Evolutionary conservation across 2,329 filamentous ascomycete genomes (phyloP).

Genomic region (Penicillium sp.): DNA sequence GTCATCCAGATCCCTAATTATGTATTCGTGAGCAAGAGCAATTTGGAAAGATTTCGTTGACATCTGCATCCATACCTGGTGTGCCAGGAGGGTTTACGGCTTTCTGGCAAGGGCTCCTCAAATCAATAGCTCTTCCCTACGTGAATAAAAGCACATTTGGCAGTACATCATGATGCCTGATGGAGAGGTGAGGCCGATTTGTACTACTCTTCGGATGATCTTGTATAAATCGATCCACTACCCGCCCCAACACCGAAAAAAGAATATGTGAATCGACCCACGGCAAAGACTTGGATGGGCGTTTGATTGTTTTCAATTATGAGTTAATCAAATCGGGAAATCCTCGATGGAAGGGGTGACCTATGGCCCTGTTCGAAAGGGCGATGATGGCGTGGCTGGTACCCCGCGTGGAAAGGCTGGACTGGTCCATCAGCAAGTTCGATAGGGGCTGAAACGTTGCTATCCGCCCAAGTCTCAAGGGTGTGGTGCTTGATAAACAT

Average conservation of each 20-base stretch:
- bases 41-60: too few species aligned
- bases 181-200: background rate
- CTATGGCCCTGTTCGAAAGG: background rate
- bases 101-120: too few species aligned
- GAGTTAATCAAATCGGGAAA: background rate
- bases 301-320: background rate
- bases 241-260: background rate
- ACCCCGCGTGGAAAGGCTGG: constrained; percentile 11
- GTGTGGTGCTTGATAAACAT: background rate
- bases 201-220: background rate
- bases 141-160: background rate
- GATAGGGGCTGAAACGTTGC: constrained; percentile 9
- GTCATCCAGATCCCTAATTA: too few species aligned
- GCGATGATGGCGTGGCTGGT: background rate
- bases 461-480: constrained; percentile 4
- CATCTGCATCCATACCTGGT: too few species aligned
- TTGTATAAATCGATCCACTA: background rate
- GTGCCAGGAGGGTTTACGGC: too few species aligned
- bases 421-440: constrained; percentile 5
- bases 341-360: background rate
- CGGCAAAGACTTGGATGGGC: background rate
- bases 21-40: too few species aligned
- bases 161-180: background rate
- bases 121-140: background rate
- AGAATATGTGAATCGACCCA: background rate